Evolutionary conservation across 371 early-diverging fungal species (phyloP).

Genomic region (Mortierella sp.): DNA sequence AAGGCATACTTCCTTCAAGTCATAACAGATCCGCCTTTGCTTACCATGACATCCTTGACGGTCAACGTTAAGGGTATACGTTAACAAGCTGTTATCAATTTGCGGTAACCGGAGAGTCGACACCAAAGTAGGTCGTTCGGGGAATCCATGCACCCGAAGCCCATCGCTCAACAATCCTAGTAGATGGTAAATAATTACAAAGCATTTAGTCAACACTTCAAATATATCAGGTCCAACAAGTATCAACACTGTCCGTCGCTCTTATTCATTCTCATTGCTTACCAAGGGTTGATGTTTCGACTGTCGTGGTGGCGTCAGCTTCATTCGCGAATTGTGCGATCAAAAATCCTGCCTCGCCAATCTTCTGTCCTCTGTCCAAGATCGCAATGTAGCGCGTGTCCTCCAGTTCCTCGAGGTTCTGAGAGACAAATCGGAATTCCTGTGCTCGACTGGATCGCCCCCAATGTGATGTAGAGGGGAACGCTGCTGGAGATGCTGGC

Average conservation of each 20-base stretch:
- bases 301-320: constrained; percentile 39
- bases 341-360: constrained; percentile 61
- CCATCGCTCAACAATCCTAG: constrained; percentile 55
- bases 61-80: constrained; percentile 68
- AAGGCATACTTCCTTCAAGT: background rate
- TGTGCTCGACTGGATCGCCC: constrained; percentile 10
- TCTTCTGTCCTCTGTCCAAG: constrained; percentile 53
- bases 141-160: constrained; percentile 51
- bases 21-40: background rate
- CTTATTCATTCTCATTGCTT: background rate
- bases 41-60: constrained; percentile 60
- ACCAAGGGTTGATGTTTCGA: constrained; percentile 66
- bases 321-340: constrained; percentile 66
- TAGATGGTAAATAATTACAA: background rate
- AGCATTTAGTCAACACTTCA: too few relatives aligned
- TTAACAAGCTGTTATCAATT: constrained; percentile 72
- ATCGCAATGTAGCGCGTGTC: constrained; percentile 61
- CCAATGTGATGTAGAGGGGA: background rate
- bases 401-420: constrained; percentile 24
- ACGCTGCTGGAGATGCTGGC: constrained; percentile 34
- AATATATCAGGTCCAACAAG: background rate
- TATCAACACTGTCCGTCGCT: background rate
- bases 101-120: constrained; percentile 68
- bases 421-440: constrained; percentile 37
- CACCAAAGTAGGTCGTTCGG: constrained; percentile 58